Evolutionary conservation across 2,329 filamentous ascomycete genomes (phyloP), one percentile per base, ranked within the genome.

Genomic region (Alternaria angustiovoidea): DNA sequence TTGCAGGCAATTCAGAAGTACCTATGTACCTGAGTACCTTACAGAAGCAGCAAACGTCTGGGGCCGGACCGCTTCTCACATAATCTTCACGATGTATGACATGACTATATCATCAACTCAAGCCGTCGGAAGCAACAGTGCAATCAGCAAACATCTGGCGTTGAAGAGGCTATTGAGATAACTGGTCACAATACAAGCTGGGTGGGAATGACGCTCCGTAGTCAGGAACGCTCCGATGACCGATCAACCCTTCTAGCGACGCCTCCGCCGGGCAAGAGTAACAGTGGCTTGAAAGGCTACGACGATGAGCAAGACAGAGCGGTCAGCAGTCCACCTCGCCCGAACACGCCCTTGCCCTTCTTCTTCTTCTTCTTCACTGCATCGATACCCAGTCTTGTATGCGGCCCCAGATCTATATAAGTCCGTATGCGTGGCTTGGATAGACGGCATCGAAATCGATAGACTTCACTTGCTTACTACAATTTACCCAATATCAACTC

Each of bases 211-310:
- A 20, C n/a, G 24, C 34, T 49, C 42, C 18, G 18, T 47, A 28
- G 44, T 20, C 39, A 18, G 46, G 48, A 36, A 61, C 47, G 52
- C 24, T 30, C 39, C 52, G 56, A 38, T 62, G 34, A 64, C 49
- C 63, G 56, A 57, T 44, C 54, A 42, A 47, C 48, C 32, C 49
- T 57, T 12, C 54, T 62, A 61, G 60, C 32, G 58, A 54, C 63
- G 54, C 68, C 62, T 62, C 46, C 51, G 24, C 49, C 54, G 61
- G 36, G 52, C 55, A 48, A 67, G 68, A 71, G 69, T 70, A 69
- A 72, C 69, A 67, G 68, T 72, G 69, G 69, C 69, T 70, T 67
- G 61, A 62, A 46, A 64, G 57, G 59, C 62, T 69, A 63, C 62
- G 57, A 70, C 68, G 20, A 54, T 49, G 51, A 48, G 28, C 43